Conservation (phyloP, 768 basidiomycete species). For the Trametes coccinea region DNA sequence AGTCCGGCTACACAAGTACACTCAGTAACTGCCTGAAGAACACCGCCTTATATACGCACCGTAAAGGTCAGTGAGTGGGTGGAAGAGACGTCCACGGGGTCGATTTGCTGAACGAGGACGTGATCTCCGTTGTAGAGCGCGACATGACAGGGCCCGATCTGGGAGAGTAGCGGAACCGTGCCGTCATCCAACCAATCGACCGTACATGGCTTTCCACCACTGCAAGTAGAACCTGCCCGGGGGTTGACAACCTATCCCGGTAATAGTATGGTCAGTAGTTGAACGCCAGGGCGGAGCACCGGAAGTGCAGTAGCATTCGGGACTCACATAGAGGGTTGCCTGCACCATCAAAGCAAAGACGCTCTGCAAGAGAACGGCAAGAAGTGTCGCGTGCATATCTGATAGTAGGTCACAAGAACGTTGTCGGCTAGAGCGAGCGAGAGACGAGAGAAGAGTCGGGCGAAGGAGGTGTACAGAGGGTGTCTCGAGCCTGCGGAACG, state of each 20-base stretch:
- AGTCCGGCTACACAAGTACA: conserved; percentile 45
- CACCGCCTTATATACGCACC: conserved; percentile 37
- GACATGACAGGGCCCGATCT: conserved; percentile 54
- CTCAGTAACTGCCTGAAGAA: neutral
- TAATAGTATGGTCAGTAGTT: neutral
- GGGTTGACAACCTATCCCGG: conserved; percentile 49
- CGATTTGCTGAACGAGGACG: conserved; percentile 61
- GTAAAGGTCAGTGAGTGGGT: conserved; percentile 54
- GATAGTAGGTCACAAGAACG: neutral
- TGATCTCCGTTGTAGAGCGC: conserved; percentile 58
- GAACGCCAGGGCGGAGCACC: neutral
- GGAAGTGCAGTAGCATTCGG: neutral
- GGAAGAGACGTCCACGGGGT: conserved; percentile 53
- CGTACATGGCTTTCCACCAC: conserved; percentile 52
- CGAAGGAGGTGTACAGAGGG: neutral
- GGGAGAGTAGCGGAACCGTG: conserved; percentile 43
- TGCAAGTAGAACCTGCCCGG: conserved; percentile 43
- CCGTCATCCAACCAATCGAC: conserved; percentile 71
- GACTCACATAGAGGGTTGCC: conserved; percentile 46
- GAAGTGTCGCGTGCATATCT: conserved; percentile 3
- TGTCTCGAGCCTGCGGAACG: conserved; percentile 4
- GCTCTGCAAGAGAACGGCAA: conserved; percentile 17
- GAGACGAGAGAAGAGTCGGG: neutral
- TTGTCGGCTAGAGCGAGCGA: too few species aligned
- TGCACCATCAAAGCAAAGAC: conserved; percentile 25